Evolutionary conservation across 495 filamentous ascomycete species (phyloP).

Genomic region (Astrocystis sublimbata): DNA sequence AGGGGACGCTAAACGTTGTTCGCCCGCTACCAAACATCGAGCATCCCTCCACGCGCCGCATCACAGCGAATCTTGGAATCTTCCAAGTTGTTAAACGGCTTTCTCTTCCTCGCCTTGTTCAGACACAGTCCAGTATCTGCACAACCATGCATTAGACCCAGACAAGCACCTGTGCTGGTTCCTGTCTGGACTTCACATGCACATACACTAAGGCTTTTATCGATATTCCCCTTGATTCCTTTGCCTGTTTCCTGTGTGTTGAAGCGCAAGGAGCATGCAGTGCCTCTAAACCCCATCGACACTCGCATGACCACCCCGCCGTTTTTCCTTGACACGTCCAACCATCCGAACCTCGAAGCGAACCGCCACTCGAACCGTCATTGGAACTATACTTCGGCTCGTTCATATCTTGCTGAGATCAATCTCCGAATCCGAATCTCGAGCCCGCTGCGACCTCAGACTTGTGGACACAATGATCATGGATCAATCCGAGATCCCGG

Average conservation of each 20-base stretch:
- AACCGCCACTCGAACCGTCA: not conserved
- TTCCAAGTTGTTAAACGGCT: no score
- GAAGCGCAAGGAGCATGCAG: constrained; percentile 7
- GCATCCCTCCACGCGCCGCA: not conserved
- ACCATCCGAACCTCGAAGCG: not conserved
- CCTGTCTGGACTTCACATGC: not conserved
- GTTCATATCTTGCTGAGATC: no score
- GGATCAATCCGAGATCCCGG: constrained; percentile 58
- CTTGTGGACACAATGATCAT: no score
- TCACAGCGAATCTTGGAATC: not conserved
- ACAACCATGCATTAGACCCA: not conserved
- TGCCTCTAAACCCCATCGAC: constrained; percentile 4
- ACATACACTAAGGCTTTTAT: not conserved
- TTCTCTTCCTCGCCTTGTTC: not conserved
- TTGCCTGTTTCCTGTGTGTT: not conserved
- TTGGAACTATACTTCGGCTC: no score
- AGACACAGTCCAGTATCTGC: not conserved
- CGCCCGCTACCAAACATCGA: no score
- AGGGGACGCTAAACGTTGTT: no score
- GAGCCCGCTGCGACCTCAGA: not conserved
- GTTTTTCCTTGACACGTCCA: not conserved
- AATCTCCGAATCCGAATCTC: not conserved
- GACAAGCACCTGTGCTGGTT: not conserved
- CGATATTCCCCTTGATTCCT: not conserved
- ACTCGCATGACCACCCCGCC: not conserved